phyloP scores from a whole-genome alignment of 345 rosid species.

The Durio zibethinus region DNA sequence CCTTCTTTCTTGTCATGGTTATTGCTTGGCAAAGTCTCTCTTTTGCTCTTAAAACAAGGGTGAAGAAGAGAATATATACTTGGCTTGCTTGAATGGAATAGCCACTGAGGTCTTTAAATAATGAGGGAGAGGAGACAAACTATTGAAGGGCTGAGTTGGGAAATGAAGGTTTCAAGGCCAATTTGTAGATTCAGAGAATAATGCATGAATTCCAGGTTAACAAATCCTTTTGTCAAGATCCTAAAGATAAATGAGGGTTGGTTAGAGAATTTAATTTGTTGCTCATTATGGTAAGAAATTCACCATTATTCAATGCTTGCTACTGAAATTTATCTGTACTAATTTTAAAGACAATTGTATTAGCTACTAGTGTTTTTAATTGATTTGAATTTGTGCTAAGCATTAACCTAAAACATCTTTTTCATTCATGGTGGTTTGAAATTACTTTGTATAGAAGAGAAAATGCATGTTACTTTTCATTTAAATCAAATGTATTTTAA shows the following conservation, averaged over 20 bases:
- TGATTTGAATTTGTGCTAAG: not conserved
- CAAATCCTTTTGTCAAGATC: conserved; percentile 15
- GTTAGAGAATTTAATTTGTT: conserved; percentile 12
- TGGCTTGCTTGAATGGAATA: not conserved
- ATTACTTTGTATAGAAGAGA: not conserved
- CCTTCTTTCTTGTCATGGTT: conserved; percentile 50
- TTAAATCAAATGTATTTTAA: not conserved
- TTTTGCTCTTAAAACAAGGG: not conserved
- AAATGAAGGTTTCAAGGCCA: not conserved
- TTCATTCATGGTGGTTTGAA: not conserved
- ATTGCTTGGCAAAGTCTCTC: not conserved
- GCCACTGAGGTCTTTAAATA: not conserved
- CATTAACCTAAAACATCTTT: not conserved
- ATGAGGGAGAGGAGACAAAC: not conserved
- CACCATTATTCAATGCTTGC: conserved; percentile 12
- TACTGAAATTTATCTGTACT: not conserved
- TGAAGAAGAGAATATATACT: not conserved
- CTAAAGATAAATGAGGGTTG: not conserved
- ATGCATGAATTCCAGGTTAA: not conserved
- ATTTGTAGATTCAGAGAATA: not conserved
- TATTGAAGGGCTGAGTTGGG: not conserved
- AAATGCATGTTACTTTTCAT: not conserved
- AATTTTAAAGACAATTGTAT: not conserved
- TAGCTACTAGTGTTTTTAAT: not conserved
- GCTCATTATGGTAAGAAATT: conserved; percentile 4